Base-by-base conservation (phyloP, 2,329 filamentous ascomycete genomes). In the Tolypocladium tropicale region DNA sequence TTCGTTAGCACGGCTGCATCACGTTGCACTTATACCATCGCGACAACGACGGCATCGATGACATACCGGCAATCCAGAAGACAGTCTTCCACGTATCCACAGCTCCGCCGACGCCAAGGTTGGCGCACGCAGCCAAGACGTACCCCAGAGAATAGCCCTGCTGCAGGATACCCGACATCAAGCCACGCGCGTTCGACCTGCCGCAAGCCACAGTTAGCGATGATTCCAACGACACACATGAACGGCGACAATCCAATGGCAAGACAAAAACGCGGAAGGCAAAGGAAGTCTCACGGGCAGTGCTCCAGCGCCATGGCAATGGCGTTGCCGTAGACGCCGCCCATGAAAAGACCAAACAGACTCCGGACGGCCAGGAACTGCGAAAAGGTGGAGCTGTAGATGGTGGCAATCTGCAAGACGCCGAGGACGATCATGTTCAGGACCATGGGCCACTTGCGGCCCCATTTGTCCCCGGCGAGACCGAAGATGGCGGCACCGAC, bases 381-480 rank as follows among this genome's bases (percentile, higher is more conserved):
- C 55, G 79, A 69, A 67, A 90, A 94, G 0, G 85, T 91, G 0
- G 68, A 64, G 66, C 83, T 81, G 72, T 90, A 94, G 62, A 90
- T 90, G 21, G 90, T 94, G 28, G 84, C 88, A 57, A 91, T 81
- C 68, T 88, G 83, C 4, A 87, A 72, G 25, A 84, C 61, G 48
- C 84, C 84, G 4, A 89, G 76, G 28, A 90, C 72, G 57, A 91
- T 75, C 83, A 92, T 88, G 75, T 93, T 93, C 63, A 83, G 63
- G 10, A 92, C 85, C 85, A 92, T 89, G 49, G 89, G 88, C 85
- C 87, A 90, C 72, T 92, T 93, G 55, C 89, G 82, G 7, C 90
- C 90, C 68, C 83, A 94, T 61, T 84, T 84, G 70, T 95, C 90
- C 61, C 88, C 86, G 1, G 86, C 83, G 25, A 93, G 74, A 57